Evolutionary conservation across 2,329 filamentous ascomycete genomes (phyloP), one percentile per base, ranked within the genome.

Genomic region (Rugonectria rugulosa): DNA sequence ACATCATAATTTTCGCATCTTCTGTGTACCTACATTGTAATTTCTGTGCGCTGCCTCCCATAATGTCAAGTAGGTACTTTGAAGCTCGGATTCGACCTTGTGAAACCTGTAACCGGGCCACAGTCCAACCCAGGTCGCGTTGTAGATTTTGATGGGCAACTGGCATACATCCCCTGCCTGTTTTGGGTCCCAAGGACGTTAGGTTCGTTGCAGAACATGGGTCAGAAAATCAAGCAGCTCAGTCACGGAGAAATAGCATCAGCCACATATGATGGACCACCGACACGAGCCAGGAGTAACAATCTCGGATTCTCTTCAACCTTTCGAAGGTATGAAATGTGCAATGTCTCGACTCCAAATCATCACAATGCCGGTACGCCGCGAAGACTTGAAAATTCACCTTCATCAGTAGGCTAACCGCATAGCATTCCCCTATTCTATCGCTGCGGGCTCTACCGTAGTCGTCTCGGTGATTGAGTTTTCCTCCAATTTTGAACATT

Each of bases 351-450:
- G 44, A 57, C 63, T 65, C 60, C 34, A 37, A 55, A 52, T 51
- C 48, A 56, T 66, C 61, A 64, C 60, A 57, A 58, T 53, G 41
- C 53, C 56, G 40, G 24, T 52, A 36, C 42, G 49, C 49, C 57
- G 40, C 38, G 51, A 51, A 29, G 60, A 14, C 57, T 58, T 47
- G 36, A 41, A 54, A 53, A 53, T 59, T 53, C 50, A 59, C 56
- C 37, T 43, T 49, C 56, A 55, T 60, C 51, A 45, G 56, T 57
- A 59, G 63, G 56, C 53, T 59, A 62, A 55, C 56, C 59, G 36
- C 38, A 59, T 64, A 55, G 52, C 57, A 65, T 62, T 66, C 64
- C 57, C 62, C 56, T 67, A 56, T 49, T 65, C 61, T 64, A 66
- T 62, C 64, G 61, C 55, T 62, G 61, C 59, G 57, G 58, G 56